Base-by-base conservation (phyloP, 2,329 filamentous ascomycete genomes). In the Diaporthe citriasiana region DNA sequence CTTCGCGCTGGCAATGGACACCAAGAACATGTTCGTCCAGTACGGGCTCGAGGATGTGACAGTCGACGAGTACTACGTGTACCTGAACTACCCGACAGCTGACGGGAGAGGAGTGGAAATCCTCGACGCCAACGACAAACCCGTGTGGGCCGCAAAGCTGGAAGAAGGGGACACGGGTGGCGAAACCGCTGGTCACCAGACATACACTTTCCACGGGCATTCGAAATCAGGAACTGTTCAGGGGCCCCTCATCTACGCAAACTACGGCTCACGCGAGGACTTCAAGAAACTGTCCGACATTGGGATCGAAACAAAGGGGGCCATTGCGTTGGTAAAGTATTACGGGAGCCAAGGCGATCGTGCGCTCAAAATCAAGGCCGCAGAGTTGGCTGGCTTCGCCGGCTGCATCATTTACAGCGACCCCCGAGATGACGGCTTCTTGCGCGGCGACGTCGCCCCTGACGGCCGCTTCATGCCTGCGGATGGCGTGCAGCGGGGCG, bases 381-480 rank as follows among this genome's bases (percentile, higher is more conserved):
- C 97, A 0, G 94, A 98, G 83, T 82, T 94, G 78, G 94, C 93
- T 19, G 97, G 97, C 1, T 97, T 95, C 76, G 91, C 89, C 2
- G 97, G 96, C 19, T 97, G 95, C 79, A 90, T 99, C 72, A 94
- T 98, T 73, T 99, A 98, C 85, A 97, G 93, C 69, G 97, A 98
- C 81, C 96, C 96, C 0, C 88, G 89, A 1, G 93, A 98, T 68
- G 93, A 97, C 80, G 95, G 95, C 1, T 97, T 95, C 79, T 82
- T 89, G 38, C 90, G 90, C 77, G 95, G 95, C 5, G 87, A 91
- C 0, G 87, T 90, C 0, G 95, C 92, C 77, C 95, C 96, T 0
- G 86, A 93, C 33, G 95, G 95, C 47, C 90, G 91, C 33, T 97
- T 89, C 82, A 93, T 96, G 90, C 94, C 95, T 0, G 88, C 89